phyloP scores from a whole-genome alignment of 192 early-diverging fungal genomes.

The Podila minutissima region DNA sequence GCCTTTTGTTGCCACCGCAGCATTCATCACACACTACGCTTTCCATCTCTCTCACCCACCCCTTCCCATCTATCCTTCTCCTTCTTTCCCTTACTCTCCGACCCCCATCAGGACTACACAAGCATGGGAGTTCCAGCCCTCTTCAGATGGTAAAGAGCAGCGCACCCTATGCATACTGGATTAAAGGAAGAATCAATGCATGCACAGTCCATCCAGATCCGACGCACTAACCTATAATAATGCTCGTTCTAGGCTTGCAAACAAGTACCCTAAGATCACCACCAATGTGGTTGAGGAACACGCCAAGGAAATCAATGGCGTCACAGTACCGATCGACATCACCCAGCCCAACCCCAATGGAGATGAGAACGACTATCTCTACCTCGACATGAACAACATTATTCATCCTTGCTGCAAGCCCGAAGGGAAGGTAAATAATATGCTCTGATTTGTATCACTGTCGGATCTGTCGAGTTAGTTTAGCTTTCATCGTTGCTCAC shows the following conservation, averaged over 20 bases:
- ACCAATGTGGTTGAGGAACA: conserved; percentile 79
- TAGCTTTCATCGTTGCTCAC: not conserved
- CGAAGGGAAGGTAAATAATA: conserved; percentile 65
- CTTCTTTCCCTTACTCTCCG: not conserved
- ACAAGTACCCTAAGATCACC: conserved; percentile 80
- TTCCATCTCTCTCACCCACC: not conserved
- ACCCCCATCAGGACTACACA: not conserved
- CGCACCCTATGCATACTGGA: not conserved
- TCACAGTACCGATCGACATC: conserved; percentile 84
- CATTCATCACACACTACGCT: not conserved
- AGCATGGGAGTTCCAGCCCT: conserved; percentile 87
- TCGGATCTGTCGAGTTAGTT: too few species aligned
- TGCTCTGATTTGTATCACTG: too few species aligned
- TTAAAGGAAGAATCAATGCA: not conserved
- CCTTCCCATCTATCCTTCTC: not conserved
- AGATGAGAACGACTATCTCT: conserved; percentile 94
- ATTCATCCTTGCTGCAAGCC: conserved; percentile 90
- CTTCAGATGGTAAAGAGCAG: conserved; percentile 60
- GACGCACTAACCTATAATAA: conserved; percentile 5
- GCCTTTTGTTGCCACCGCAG: not conserved
- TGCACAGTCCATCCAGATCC: conserved; percentile 1
- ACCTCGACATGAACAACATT: conserved; percentile 99
- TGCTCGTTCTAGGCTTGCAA: conserved; percentile 65
- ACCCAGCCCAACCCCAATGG: conserved; percentile 92
- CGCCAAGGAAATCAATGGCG: conserved; percentile 74